Evolutionary conservation across 192 early-diverging fungal species (phyloP), one percentile per base, ranked within the genome.

Genomic region (Coemansia sp.): DNA sequence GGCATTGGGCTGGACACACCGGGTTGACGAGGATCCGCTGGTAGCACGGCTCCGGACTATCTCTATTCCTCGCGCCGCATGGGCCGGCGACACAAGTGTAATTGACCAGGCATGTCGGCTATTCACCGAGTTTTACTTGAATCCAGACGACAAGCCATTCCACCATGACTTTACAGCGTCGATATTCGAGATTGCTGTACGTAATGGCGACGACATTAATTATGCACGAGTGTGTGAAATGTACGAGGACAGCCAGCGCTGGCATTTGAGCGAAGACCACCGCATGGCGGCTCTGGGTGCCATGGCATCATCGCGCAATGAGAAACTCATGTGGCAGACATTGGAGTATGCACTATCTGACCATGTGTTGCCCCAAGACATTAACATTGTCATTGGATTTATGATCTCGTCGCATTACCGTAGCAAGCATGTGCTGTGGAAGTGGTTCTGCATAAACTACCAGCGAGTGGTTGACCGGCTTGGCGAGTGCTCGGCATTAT

Each of bases 161-260:
- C 69, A 71, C 59, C 69, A 67, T 43, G 75, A 78, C 55, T 72
- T 78, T 86, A 49, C 85, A 7, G 70, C 61, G 24, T 70, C 85
- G 7, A 84, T 88, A 0, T 89, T 85, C 73, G 75, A 71, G 47
- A 83, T 85, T 56, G 89, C 86, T 4, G 76, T 93, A 27, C 65
- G 72, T 18, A 66, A 71, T 39, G 83, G 83, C 3, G 73, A 67
- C 0, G 48, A 35, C 16, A 57, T 53, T n/a, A 84, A 84, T 61
- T 65, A 80, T 45, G 69, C 74, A 29, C 61, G 66, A 4, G 62
- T 85, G 19, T 54, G 62, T 62, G 70, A 66, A 63, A 63, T 76
- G 69, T 86, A 69, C 69, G 81, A 70, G 61, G 50, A 58, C 75
- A 61, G 64, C 70, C 53, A 73, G 59, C 54, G 72, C 53, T 78